Conservation (phyloP, 352 stramenopile species). For the Phytophthora europaea region DNA sequence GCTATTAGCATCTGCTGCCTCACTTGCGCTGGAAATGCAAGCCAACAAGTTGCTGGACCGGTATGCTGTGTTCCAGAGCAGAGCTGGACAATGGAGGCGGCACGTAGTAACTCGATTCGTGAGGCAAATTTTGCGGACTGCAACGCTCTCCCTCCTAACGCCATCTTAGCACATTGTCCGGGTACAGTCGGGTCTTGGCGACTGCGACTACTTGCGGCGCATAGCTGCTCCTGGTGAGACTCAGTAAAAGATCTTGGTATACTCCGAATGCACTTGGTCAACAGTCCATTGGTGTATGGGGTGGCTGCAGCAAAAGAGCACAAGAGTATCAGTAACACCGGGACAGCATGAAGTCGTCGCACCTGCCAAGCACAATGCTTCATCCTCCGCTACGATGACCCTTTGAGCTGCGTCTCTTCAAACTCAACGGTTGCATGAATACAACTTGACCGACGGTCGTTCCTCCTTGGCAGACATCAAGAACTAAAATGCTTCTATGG, state of each 20-base stretch:
- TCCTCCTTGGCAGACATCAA: conserved; percentile 13
- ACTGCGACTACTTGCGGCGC: conserved; percentile 2
- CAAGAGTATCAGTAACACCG: conserved; percentile 21
- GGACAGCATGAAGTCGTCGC: conserved; percentile 7
- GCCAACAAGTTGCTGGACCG: conserved; percentile 64
- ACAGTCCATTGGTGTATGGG: conserved; percentile 2
- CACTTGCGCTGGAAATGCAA: conserved; percentile 33
- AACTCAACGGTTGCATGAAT: no score
- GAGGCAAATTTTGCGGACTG: conserved; percentile 35
- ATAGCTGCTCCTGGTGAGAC: conserved; percentile 43
- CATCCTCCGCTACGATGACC: conserved; percentile 13
- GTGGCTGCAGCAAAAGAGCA: conserved; percentile 7
- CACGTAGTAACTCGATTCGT: conserved; percentile 33
- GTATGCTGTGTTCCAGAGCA: conserved; percentile 26
- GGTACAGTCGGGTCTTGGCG: conserved; percentile 26
- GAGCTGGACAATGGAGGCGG: conserved; percentile 35
- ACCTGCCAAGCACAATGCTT: conserved; percentile 3
- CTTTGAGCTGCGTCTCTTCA: conserved; percentile 13
- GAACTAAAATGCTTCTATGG: conserved; percentile 37
- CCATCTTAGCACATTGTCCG: conserved; percentile 41
- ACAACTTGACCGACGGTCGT: not conserved
- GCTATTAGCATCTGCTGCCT: conserved; percentile 37
- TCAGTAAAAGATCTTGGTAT: conserved; percentile 42
- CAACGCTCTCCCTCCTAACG: conserved; percentile 34
- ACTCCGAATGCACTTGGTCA: conserved; percentile 37